These are phyloP conservation scores for Phytopythium mirpurense DNA, from an alignment of 352 stramenopile species.

Conservation along the genomic window DNA sequence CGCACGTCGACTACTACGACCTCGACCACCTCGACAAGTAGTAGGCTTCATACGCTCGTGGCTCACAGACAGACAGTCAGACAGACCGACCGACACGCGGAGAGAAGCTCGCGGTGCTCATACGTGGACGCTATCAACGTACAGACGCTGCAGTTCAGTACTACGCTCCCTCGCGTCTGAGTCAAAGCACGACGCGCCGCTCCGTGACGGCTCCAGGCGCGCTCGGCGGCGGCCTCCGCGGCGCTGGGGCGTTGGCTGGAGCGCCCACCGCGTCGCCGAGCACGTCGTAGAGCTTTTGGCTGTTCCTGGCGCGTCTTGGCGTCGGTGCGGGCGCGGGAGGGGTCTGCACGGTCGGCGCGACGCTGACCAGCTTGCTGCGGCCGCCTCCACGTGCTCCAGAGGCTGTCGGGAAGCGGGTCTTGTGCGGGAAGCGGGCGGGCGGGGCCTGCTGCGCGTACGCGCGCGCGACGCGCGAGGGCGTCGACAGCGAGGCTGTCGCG, in stretches of 20 bases:
- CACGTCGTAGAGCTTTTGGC: not conserved
- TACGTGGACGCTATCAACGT: no score
- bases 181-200: not conserved
- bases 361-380: not conserved
- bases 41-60: no score
- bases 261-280: not conserved
- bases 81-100: no score
- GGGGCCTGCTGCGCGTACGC: constrained; percentile 3
- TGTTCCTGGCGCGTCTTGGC: not conserved
- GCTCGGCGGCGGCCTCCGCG: not conserved
- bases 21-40: constrained; percentile 18
- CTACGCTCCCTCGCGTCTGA: no score
- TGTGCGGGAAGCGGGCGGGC: not conserved
- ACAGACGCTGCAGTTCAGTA: no score
- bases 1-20: constrained; percentile 82
- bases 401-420: not conserved
- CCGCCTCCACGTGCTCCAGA: no score
- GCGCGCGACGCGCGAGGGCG: not conserved
- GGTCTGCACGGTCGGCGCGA: not conserved
- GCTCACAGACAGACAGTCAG: no score
- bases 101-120: no score
- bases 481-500: no score
- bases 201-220: not conserved
- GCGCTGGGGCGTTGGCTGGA: not conserved
- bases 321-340: not conserved